A percentile compares a stretch with the other conserved stretches of the same genome.
phyloP scores from a whole-genome alignment of 192 early-diverging fungal species.

The Linnemannia schmuckeri region DNA sequence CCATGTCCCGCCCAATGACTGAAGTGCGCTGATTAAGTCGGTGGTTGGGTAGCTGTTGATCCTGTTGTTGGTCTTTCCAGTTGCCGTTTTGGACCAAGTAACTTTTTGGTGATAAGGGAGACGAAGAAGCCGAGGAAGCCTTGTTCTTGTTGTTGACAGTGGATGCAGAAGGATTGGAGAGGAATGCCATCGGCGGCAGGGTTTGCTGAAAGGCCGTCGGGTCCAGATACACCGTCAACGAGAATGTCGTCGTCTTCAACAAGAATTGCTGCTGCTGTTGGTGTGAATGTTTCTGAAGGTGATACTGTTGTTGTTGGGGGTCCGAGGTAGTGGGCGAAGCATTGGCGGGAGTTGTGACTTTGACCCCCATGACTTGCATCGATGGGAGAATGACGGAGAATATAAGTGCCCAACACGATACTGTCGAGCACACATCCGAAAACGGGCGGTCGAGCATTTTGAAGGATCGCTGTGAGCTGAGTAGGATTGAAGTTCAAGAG shows the following conservation, averaged over 20 bases:
- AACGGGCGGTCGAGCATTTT: conserved; percentile 39
- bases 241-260: conserved; percentile 15
- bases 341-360: conserved; percentile 14
- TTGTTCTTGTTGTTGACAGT: background rate
- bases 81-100: background rate
- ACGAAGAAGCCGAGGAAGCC: too few relatives aligned
- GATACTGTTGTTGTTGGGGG: background rate
- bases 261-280: conserved; percentile 7
- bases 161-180: conserved; percentile 6
- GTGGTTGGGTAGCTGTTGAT: background rate
- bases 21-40: background rate
- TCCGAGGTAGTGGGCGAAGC: background rate
- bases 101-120: too few relatives aligned
- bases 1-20: background rate
- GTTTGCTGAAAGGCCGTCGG: conserved; percentile 12
- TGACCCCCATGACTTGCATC: conserved; percentile 30
- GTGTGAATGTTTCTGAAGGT: conserved; percentile 7
- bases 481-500: background rate
- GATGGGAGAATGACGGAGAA: conserved; percentile 49
- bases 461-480: background rate
- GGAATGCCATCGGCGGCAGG: conserved; percentile 14
- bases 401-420: conserved; percentile 49
- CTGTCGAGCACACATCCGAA: conserved; percentile 44
- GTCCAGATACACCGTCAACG: conserved; percentile 33
- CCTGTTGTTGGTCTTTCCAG: background rate